A percentile compares a stretch with the other conserved stretches of the same genome.
Evolutionary conservation across 2,329 filamentous ascomycete genomes (phyloP).

Genomic region (Rhynchosporium graminicola): DNA sequence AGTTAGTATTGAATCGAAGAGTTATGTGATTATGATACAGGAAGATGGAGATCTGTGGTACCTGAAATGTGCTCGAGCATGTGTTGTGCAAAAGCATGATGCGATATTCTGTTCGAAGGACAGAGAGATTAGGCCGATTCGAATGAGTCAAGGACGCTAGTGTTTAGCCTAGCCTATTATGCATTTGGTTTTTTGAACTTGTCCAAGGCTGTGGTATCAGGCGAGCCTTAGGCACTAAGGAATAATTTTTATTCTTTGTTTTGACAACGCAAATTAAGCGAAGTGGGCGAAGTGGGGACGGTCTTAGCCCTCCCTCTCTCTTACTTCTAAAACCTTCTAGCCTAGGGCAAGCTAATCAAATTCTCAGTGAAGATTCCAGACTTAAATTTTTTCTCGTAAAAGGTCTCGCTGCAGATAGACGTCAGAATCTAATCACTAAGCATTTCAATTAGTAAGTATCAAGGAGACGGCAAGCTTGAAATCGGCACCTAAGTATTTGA

Average conservation of each 20-base stretch:
- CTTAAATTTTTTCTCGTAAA: too few relatives aligned
- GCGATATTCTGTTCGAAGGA: neutral
- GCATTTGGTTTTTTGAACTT: neutral
- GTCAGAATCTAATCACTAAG: too few relatives aligned
- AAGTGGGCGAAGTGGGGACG: neutral
- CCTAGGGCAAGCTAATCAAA: neutral
- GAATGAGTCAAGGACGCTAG: neutral
- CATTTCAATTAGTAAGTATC: too few relatives aligned
- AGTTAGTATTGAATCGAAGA: neutral
- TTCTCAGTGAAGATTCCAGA: too few relatives aligned
- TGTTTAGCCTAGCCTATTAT: neutral
- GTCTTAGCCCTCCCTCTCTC: too few relatives aligned
- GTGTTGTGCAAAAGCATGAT: neutral
- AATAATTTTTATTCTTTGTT: neutral
- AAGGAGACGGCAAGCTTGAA: too few relatives aligned
- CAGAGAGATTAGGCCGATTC: neutral
- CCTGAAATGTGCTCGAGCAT: neutral
- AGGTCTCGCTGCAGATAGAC: too few relatives aligned
- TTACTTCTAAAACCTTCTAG: neutral
- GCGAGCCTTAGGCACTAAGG: neutral
- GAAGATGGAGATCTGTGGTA: neutral
- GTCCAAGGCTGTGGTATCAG: neutral
- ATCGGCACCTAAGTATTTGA: too few relatives aligned
- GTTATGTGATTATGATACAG: neutral
- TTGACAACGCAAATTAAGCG: neutral